Conservation (phyloP, 2,329 filamentous ascomycete species). For the Emmonsia crescens region DNA sequence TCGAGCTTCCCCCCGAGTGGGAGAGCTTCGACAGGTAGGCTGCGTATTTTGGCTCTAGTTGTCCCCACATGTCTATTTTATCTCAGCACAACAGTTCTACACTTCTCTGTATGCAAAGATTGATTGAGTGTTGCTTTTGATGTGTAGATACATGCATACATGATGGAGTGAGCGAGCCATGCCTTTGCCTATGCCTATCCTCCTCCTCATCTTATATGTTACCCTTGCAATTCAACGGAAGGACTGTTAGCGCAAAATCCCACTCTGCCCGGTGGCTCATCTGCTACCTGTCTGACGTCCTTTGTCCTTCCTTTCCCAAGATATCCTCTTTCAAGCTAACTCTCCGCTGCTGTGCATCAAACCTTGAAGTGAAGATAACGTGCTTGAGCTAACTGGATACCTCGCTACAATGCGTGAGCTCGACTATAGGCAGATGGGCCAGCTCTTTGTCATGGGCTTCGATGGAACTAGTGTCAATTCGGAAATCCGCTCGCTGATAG, state of each 20-base stretch:
- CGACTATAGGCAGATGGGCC: conserved; percentile 39
- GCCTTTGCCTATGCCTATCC: neutral
- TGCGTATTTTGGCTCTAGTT: neutral
- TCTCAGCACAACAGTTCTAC: neutral
- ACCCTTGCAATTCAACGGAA: neutral
- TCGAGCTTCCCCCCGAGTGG: conserved; percentile 46
- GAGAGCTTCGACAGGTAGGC: conserved; percentile 65
- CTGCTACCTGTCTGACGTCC: neutral
- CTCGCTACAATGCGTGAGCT: conserved; percentile 68
- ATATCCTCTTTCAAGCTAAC: neutral
- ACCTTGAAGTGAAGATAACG: conserved; percentile 4
- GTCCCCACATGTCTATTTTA: neutral
- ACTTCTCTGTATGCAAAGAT: neutral
- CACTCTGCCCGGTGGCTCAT: neutral
- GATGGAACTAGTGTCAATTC: conserved; percentile 54
- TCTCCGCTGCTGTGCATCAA: neutral
- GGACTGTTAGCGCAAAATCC: neutral
- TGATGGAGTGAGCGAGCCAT: neutral
- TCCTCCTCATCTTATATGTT: neutral
- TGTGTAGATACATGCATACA: neutral
- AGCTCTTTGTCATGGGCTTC: conserved; percentile 58
- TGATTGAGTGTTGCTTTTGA: neutral
- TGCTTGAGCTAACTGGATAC: conserved; percentile 32
- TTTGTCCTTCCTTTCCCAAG: neutral
- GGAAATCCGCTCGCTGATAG: conserved; percentile 52